Evolutionary conservation across 805 yeast species (phyloP).

Genomic region (Cyberlindnera meyerae): DNA sequence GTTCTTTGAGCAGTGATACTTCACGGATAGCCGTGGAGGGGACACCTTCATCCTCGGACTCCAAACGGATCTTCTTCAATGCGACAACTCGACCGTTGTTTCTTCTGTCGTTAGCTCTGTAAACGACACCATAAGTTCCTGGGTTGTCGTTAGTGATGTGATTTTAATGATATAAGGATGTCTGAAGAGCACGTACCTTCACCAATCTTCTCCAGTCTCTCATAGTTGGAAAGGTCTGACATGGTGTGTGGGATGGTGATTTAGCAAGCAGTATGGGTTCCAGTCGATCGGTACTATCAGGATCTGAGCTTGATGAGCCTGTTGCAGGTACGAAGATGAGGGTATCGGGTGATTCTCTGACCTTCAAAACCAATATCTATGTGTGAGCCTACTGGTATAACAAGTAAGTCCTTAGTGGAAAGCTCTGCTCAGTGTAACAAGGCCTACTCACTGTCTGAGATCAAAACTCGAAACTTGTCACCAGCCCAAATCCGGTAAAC

Average conservation of each 20-base stretch:
- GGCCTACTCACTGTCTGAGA: too few relatives aligned
- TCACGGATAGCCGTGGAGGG: conserved; percentile 98
- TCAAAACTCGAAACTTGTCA: too few relatives aligned
- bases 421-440: too few relatives aligned
- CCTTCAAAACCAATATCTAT: too few relatives aligned
- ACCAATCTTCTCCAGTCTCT: conserved; percentile 92
- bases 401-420: too few relatives aligned
- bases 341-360: too few relatives aligned
- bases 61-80: conserved; percentile 87
- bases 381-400: too few relatives aligned
- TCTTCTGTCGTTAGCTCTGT: conserved; percentile 85
- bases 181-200: conserved; percentile 81
- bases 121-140: conserved; percentile 94
- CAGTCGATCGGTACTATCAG: too few relatives aligned
- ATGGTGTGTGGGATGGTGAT: conserved; percentile 5
- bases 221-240: conserved; percentile 79
- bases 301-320: not conserved
- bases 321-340: too few relatives aligned
- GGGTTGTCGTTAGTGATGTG: conserved; percentile 1
- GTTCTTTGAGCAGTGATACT: conserved; percentile 87
- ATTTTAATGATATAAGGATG: too few relatives aligned
- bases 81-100: conserved; percentile 95
- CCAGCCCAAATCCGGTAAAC: too few relatives aligned
- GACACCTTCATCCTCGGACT: conserved; percentile 97
- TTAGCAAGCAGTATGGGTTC: too few relatives aligned